Evolutionary conservation across 495 filamentous ascomycete genomes (phyloP).

Genomic region (Rhypophila decipiens): DNA sequence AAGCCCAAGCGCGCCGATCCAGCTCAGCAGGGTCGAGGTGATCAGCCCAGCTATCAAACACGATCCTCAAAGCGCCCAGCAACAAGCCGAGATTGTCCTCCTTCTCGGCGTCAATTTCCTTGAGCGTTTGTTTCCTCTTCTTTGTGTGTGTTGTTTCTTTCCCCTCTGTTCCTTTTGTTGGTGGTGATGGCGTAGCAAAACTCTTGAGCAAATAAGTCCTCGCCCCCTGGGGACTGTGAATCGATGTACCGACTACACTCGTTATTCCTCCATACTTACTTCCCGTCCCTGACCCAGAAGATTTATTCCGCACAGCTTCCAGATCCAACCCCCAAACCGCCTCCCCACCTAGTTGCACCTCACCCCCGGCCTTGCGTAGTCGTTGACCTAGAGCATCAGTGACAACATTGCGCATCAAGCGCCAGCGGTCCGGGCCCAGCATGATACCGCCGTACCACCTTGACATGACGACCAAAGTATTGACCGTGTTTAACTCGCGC

Average conservation of each 20-base stretch:
- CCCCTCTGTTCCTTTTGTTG: no score
- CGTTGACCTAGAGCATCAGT: slow-evolving; percentile 40
- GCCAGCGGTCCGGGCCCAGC: slow-evolving; percentile 74
- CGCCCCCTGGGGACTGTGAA: slow-evolving; percentile 60
- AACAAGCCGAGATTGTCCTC: slow-evolving; percentile 61
- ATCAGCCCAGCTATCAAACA: slow-evolving; percentile 64
- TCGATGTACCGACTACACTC: slow-evolving; percentile 47
- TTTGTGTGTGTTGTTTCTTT: no score
- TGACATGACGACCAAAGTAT: slow-evolving; percentile 81
- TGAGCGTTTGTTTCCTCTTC: slow-evolving; percentile 34
- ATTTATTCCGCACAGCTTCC: slow-evolving; percentile 49
- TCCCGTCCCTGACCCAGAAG: slow-evolving; percentile 13
- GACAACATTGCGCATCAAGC: slow-evolving; percentile 47
- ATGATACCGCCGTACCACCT: slow-evolving; percentile 90
- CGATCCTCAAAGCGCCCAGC: slow-evolving; percentile 57
- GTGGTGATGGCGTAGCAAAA: no score
- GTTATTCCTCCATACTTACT: slow-evolving; percentile 12
- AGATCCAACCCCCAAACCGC: slow-evolving; percentile 76
- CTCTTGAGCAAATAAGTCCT: slow-evolving; percentile 54
- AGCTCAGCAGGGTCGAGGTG: slow-evolving; percentile 54
- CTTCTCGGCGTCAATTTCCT: slow-evolving; percentile 46
- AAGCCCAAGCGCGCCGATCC: slow-evolving; percentile 68
- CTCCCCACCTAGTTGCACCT: slow-evolving; percentile 36
- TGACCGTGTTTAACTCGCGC: slow-evolving; percentile 70
- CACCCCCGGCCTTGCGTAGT: slow-evolving; percentile 32